Conservation (phyloP, 345 rosid genomes). For the Salix suchowensis region DNA sequence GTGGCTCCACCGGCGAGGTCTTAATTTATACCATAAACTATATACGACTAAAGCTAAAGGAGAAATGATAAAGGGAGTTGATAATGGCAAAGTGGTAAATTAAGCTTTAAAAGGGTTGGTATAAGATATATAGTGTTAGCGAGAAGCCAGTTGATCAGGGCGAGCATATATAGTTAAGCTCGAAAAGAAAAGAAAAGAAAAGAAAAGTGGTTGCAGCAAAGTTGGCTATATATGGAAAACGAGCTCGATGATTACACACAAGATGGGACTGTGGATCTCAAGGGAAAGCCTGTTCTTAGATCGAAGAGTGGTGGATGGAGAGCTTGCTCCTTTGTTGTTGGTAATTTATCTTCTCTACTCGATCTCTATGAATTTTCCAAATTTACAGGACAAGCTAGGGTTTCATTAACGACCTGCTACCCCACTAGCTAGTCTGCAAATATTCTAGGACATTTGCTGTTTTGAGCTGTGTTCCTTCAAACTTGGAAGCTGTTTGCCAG, state of each 20-base stretch:
- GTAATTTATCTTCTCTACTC: slow-evolving; percentile 27
- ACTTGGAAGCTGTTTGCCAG: not conserved
- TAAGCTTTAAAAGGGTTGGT: not conserved
- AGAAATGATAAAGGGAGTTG: not conserved
- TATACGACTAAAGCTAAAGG: no score
- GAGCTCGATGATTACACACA: slow-evolving; percentile 58
- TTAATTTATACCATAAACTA: no score
- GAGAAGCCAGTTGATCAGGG: not conserved
- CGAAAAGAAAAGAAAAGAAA: not conserved
- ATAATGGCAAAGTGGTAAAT: not conserved
- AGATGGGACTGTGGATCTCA: slow-evolving; percentile 92
- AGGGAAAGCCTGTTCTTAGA: slow-evolving; percentile 70
- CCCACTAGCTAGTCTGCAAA: not conserved
- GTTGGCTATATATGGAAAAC: slow-evolving; percentile 13
- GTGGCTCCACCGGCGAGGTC: no score
- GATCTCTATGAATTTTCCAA: not conserved
- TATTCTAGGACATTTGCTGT: not conserved
- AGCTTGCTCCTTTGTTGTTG: slow-evolving; percentile 79
- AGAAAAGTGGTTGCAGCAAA: not conserved
- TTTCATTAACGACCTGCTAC: not conserved
- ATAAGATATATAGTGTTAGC: not conserved
- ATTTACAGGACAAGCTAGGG: not conserved
- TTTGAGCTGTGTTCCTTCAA: not conserved
- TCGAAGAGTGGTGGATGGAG: slow-evolving; percentile 84
- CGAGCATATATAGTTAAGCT: not conserved